Conservation (phyloP, 2,329 filamentous ascomycete species). For the Ophiostoma montium region DNA sequence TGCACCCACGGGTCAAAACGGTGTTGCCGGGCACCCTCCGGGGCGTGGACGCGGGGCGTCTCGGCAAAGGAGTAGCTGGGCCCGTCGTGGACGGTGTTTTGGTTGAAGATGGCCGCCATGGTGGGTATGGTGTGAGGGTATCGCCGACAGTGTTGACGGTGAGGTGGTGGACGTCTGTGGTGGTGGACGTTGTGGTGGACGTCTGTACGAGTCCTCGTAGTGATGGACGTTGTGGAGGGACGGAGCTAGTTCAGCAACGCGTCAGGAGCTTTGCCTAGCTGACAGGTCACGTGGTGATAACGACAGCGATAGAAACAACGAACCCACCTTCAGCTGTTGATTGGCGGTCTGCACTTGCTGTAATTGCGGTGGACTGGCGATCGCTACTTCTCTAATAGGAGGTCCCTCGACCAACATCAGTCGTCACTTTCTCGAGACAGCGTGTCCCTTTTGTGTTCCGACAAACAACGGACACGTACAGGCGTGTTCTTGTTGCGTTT, state of each 20-base stretch:
- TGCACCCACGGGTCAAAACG: constrained; percentile 75
- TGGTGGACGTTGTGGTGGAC: neutral
- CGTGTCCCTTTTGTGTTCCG: too few species aligned
- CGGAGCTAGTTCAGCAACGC: too few species aligned
- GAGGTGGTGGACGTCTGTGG: neutral
- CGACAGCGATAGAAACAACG: neutral
- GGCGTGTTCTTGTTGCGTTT: too few species aligned
- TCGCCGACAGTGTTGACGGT: neutral
- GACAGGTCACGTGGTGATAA: constrained; percentile 3
- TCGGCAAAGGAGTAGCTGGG: constrained; percentile 57
- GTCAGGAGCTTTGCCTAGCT: constrained; percentile 8
- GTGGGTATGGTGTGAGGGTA: constrained; percentile 14
- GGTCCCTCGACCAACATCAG: too few species aligned
- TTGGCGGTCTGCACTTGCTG: too few species aligned
- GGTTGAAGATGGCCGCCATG: constrained; percentile 56
- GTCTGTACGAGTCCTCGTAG: too few species aligned
- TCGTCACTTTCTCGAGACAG: too few species aligned
- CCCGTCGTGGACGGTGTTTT: constrained; percentile 54
- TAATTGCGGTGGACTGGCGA: too few species aligned
- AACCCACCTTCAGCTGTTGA: neutral
- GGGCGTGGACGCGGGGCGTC: constrained; percentile 36
- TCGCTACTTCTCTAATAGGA: too few species aligned
- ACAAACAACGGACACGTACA: too few species aligned
- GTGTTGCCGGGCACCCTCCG: constrained; percentile 51
- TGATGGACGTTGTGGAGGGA: too few species aligned